Evolutionary conservation across 2,329 filamentous ascomycete species (phyloP).

Genomic region (Grosmannia clavigera): DNA sequence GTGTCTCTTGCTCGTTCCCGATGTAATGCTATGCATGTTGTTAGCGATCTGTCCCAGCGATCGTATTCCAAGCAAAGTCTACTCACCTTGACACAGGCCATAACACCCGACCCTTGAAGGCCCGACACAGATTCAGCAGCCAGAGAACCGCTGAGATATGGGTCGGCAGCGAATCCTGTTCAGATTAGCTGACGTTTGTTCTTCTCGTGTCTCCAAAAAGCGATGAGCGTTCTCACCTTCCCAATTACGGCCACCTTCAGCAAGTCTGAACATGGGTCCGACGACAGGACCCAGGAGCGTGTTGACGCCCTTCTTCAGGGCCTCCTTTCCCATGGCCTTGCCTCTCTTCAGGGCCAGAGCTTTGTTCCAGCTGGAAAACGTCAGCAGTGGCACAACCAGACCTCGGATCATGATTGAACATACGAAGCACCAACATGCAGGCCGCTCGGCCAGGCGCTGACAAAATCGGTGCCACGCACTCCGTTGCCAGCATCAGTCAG

Average conservation of each 20-base stretch:
- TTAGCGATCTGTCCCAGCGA: not conserved
- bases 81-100: conserved; percentile 45
- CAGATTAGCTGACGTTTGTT: not conserved
- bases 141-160: conserved; percentile 44
- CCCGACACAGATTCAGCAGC: conserved; percentile 48
- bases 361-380: conserved; percentile 48
- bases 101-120: conserved; percentile 60
- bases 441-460: conserved; percentile 26
- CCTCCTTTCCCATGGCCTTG: conserved; percentile 64
- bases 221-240: not conserved
- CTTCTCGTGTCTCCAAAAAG: not conserved
- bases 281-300: conserved; percentile 67
- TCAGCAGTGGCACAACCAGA: not conserved
- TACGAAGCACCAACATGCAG: conserved; percentile 28
- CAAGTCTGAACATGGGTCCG: conserved; percentile 48
- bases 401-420: not conserved
- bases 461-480: conserved; percentile 27
- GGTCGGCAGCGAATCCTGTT: conserved; percentile 29
- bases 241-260: conserved; percentile 40
- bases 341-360: conserved; percentile 55
- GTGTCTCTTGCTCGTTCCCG: conserved; percentile 63
- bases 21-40: conserved; percentile 46
- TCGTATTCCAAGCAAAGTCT: conserved; percentile 36
- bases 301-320: conserved; percentile 65
- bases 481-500: conserved; percentile 31